Evolutionary conservation across 2,329 filamentous ascomycete genomes (phyloP).

Genomic region (Corynespora cassiicola): DNA sequence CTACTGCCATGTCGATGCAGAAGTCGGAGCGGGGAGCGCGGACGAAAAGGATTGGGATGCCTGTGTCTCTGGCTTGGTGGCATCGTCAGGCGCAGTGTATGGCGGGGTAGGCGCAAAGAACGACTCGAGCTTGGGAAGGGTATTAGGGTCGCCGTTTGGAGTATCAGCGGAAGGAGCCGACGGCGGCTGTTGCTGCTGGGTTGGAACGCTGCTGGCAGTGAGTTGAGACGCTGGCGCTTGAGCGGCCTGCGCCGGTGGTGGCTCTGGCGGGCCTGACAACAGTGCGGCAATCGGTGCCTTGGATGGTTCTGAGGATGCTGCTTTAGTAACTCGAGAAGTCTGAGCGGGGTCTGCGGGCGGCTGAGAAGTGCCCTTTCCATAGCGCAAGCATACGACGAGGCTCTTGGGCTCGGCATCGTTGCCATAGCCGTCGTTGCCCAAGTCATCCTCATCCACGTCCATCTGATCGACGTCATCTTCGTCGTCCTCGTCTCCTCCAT

Average conservation of each 20-base stretch:
- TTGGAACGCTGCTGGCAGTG: conserved; percentile 14
- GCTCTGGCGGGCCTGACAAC: conserved; percentile 7
- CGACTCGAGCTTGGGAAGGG: conserved; percentile 15
- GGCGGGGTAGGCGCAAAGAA: conserved; percentile 30
- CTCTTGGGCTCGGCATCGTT: conserved; percentile 56
- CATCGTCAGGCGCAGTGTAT: conserved; percentile 27
- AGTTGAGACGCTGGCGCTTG: background rate
- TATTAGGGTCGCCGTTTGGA: conserved; percentile 6
- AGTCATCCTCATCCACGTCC: conserved; percentile 64
- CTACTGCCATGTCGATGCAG: conserved; percentile 6
- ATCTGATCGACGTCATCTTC: conserved; percentile 74
- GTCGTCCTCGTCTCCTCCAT: conserved; percentile 78
- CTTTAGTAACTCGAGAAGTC: background rate
- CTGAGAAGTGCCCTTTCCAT: conserved; percentile 26
- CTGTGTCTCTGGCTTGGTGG: conserved; percentile 3
- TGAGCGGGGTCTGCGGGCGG: conserved; percentile 1
- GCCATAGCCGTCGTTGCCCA: conserved; percentile 50
- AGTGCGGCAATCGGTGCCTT: too few relatives aligned
- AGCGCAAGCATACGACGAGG: conserved; percentile 74
- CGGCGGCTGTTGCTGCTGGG: conserved; percentile 3
- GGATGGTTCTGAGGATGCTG: too few relatives aligned
- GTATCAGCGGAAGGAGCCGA: conserved; percentile 4
- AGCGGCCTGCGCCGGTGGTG: conserved; percentile 2
- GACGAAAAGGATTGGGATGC: conserved; percentile 5
- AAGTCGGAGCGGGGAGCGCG: conserved; percentile 4